Evolutionary conservation across 2,329 filamentous ascomycete species (phyloP), one percentile per base, ranked within the genome.

Genomic region (Pseudofabraea citricarpa): DNA sequence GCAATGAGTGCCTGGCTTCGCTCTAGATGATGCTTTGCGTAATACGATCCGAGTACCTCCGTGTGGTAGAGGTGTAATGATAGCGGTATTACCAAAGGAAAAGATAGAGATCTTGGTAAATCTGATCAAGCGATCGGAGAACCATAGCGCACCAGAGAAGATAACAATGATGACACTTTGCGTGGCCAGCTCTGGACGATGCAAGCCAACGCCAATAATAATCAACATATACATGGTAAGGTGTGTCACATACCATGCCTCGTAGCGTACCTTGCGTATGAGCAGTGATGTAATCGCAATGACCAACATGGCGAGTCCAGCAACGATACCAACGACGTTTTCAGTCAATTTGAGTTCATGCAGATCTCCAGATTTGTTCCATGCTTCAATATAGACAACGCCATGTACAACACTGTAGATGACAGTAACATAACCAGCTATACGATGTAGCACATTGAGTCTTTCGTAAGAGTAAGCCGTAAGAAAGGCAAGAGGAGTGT

Each of bases 1-100:
- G 52, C 76, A 78, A 55, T 85, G 81, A 48, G 76, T 75, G 2
- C 79, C 80, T 0, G 79, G 70, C 2, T 63, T 58, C 1, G 72
- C 71, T 5, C 57, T 50, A 2, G 63, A 60, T 1, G 67, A 47
- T 1, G 72, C 71, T 3, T 71, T 67, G 57, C 76, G 75, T 23
- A 82, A 61, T 0, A 70, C 66, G n/a, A 81, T 68, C 27, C 75
- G 72, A 15, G 75, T 79, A 38, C 70, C 76, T 4, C 74, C 72
- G 42, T 74, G 63, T 6, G 74, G 64, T 3, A 82, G 68, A 5
- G 77, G 72, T 19, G 70, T 67, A n/a, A 82, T 56, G 0, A 64
- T 74, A 2, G 71, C 77, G 12, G 63, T 59, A 54, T 79, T 79
- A 57, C 74, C 74, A 53, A 64, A 56, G 56, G 66, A 66, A 60